Evolutionary conservation across 164 flowering plant genomes (phyloP).

Genomic region (Liquidambar formosana): DNA sequence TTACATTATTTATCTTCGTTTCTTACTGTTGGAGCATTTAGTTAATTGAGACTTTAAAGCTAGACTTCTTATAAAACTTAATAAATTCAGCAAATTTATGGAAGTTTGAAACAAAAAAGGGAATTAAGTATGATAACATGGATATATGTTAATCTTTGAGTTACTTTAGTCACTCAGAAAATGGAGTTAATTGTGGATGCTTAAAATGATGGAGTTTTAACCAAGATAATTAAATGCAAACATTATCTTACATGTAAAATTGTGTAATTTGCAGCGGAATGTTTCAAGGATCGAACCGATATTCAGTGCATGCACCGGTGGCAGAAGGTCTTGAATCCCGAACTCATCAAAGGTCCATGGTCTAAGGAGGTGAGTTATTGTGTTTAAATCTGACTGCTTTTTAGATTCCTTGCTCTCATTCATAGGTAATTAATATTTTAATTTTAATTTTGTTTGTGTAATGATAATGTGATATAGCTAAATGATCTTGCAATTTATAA

Average conservation of each 20-base stretch:
- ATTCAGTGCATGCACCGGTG: slow-evolving; percentile 61
- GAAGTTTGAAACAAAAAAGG: too few species aligned
- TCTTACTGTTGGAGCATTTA: too few species aligned
- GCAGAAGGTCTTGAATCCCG: slow-evolving; percentile 63
- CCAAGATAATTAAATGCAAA: background rate
- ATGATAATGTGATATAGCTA: background rate
- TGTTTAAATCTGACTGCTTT: background rate
- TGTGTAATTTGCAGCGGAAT: slow-evolving; percentile 47
- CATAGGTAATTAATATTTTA: background rate
- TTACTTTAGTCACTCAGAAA: too few species aligned
- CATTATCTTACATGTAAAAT: background rate
- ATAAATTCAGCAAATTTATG: too few species aligned
- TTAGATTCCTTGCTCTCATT: background rate
- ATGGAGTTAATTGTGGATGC: too few species aligned
- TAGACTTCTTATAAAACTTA: too few species aligned
- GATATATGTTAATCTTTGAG: too few species aligned
- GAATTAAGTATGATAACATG: too few species aligned
- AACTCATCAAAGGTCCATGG: slow-evolving; percentile 61
- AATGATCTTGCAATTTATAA: background rate
- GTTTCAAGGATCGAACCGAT: slow-evolving; percentile 55
- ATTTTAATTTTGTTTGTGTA: background rate
- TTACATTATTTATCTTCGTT: too few species aligned
- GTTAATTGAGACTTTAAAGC: too few species aligned
- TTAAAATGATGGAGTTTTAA: too few species aligned
- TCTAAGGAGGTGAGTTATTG: slow-evolving; percentile 44